These are phyloP conservation scores for Wallacemonas sp. DNA, from an alignment of 208 protist genomes.

Conservation along the genomic window DNA sequence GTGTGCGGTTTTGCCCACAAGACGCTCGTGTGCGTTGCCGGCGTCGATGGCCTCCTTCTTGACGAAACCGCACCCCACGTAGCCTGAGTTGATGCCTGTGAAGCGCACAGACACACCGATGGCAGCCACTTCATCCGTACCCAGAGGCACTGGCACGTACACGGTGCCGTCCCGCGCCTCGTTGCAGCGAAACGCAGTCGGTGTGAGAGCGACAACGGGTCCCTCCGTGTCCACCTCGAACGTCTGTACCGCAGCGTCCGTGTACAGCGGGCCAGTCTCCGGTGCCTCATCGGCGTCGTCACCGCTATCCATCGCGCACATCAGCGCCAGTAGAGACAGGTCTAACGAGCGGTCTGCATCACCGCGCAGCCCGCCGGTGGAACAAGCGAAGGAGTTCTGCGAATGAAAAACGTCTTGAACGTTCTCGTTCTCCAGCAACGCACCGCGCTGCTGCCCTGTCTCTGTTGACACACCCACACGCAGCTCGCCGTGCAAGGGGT, in stretches of 20 bases:
- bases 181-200: background rate
- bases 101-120: background rate
- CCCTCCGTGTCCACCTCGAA: background rate
- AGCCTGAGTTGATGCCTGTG: background rate
- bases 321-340: too few relatives aligned
- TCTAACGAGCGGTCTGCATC: background rate
- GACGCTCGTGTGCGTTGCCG: background rate
- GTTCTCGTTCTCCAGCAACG: background rate
- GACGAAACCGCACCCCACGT: background rate
- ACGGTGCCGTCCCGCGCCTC: background rate
- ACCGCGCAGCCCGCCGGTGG: background rate
- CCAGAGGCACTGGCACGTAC: background rate
- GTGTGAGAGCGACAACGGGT: background rate
- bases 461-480: too few relatives aligned
- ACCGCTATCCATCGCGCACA: too few relatives aligned
- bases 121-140: background rate
- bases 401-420: background rate
- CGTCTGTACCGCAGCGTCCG: background rate
- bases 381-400: background rate
- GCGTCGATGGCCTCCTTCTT: background rate
- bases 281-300: too few relatives aligned
- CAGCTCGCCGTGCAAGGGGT: too few relatives aligned
- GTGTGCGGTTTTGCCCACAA: background rate
- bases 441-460: background rate
- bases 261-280: background rate